Evolutionary conservation across 176 grass and related monocot genomes (phyloP).

Genomic region (Sorghum bicolor): DNA sequence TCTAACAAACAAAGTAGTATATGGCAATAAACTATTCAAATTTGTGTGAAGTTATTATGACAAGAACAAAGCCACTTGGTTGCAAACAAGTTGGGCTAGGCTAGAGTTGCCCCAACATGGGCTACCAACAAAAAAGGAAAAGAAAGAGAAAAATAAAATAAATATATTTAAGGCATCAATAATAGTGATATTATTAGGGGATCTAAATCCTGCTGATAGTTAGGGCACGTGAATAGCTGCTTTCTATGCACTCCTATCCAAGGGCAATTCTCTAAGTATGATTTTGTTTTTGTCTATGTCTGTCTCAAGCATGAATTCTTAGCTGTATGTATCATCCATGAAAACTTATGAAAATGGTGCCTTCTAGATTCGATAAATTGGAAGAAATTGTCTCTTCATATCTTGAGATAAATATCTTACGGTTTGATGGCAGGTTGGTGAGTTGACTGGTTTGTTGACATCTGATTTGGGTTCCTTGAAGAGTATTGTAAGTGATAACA

Average conservation of each 20-base stretch:
- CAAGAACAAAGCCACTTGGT: background rate
- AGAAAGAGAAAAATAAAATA: background rate
- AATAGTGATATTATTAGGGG: background rate
- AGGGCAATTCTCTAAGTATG: background rate
- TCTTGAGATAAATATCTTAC: conserved; percentile 11
- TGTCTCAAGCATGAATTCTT: background rate
- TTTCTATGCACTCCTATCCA: background rate
- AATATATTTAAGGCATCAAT: background rate
- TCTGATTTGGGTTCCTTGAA: conserved; percentile 93
- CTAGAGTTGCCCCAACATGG: background rate
- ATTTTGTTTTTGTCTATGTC: background rate
- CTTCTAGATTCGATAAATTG: background rate
- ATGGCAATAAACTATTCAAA: background rate
- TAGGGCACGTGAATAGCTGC: background rate
- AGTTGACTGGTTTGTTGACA: conserved; percentile 94
- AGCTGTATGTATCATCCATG: conserved; percentile 8
- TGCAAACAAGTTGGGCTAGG: background rate
- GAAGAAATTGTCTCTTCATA: background rate
- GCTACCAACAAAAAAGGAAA: background rate
- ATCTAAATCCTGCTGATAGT: background rate
- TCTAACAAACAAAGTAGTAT: background rate
- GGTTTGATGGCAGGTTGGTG: conserved; percentile 67
- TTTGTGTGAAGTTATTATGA: background rate
- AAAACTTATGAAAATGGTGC: background rate
- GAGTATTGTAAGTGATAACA: conserved; percentile 85